Base-by-base conservation (phyloP, 176 grass and related monocot species). In the Olyra latifolia region DNA sequence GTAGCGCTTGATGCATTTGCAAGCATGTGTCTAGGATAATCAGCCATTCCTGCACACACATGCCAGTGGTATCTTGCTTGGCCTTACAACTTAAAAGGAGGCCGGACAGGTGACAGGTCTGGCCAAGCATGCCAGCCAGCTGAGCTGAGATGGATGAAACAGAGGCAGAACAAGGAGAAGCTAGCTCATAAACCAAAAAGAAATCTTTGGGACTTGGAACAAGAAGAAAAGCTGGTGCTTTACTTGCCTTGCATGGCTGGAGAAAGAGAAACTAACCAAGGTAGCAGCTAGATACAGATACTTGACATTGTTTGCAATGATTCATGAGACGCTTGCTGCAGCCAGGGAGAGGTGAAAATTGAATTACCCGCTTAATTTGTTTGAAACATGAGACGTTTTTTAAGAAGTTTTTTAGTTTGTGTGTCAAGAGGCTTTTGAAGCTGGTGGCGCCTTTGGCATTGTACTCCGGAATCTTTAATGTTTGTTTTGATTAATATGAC, bases 11-110 rank as follows among this genome's bases (percentile, higher is more conserved):
- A 46, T 60, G 71, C 25, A 69, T 25, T 67, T 30, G 7, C 54
- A 89, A 84, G 76, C 71, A 77, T 79, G 1, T 56, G 40, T 44
- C 0, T 68, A 58, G 24, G 27, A 27, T 49, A 45, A 57, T 82
- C 50, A 48, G 13, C n/a, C 16, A 17, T 27, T 12, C 13, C 17
- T 64, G 64, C 24, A 15, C 58, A 66, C 73, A 77, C 23, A 67
- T 59, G 66, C 32, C 32, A 82, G 38, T 10, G 48, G 39, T 28
- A 45, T 60, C 65, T 59, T 20, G 54, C 41, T 35, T 30, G 14
- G 15, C 50, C 24, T 69, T 69, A 25, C 42, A 47, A 14, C 38
- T 24, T 44, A 4, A 10, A 55, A 48, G 25, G 41, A 62, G 16
- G 20, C 13, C 52, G 42, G 24, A n/a, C n/a, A n/a, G n/a, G n/a